phyloP scores from a whole-genome alignment of 441 rosid species.

The Raphanus hybrid region DNA sequence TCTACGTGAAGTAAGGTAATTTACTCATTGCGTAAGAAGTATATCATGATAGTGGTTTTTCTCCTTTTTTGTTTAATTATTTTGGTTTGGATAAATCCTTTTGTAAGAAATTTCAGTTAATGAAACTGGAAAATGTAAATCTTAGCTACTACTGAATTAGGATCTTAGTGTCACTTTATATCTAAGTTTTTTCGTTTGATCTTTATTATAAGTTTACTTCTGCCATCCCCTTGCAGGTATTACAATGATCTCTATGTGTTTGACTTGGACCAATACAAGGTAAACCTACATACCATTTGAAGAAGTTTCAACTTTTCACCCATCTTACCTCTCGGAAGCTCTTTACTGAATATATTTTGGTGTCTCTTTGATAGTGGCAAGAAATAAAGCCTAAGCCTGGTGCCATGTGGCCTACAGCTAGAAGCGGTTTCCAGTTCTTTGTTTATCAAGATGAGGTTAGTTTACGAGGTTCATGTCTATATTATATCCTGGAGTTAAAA shows the following conservation, averaged over 20 bases:
- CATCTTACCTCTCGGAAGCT: not conserved
- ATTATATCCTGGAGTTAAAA: constrained; percentile 11
- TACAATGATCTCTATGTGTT: constrained; percentile 80
- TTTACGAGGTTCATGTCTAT: constrained; percentile 26
- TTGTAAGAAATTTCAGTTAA: constrained; percentile 3
- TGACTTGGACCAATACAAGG: constrained; percentile 95
- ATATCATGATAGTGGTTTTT: constrained; percentile 3
- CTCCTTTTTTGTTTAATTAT: not conserved
- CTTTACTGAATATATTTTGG: constrained; percentile 30
- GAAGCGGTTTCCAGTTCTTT: constrained; percentile 94
- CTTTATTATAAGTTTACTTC: constrained; percentile 2
- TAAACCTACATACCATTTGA: constrained; percentile 33
- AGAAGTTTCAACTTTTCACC: not conserved
- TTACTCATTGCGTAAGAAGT: constrained; percentile 18
- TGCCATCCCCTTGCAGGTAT: constrained; percentile 53
- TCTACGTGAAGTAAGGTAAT: constrained; percentile 97
- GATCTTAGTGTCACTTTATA: not conserved
- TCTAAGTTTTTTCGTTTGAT: not conserved
- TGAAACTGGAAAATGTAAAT: not conserved
- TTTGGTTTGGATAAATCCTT: not conserved
- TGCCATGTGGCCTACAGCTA: constrained; percentile 92
- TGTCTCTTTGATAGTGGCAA: constrained; percentile 78
- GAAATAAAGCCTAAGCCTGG: constrained; percentile 96
- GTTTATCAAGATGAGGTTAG: constrained; percentile 91
- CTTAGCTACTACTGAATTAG: constrained; percentile 8